These are phyloP conservation scores for Heliocybe sulcata DNA, from an alignment of 1,284 basidiomycete species.

Conservation along the genomic window DNA sequence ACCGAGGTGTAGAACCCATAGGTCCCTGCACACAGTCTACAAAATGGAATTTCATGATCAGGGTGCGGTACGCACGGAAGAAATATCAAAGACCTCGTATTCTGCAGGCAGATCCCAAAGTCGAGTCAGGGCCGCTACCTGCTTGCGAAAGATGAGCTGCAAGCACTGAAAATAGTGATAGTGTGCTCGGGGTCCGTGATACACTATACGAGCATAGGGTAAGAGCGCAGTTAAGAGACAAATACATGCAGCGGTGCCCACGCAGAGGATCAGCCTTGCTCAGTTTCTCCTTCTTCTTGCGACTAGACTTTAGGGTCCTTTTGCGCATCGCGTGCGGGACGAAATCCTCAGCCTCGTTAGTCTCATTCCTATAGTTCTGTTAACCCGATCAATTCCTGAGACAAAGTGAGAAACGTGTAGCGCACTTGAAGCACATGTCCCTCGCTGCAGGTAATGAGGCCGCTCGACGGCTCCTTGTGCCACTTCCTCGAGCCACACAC, in stretches of 20 bases:
- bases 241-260: constrained; percentile 21
- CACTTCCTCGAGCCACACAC: constrained; percentile 73
- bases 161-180: constrained; percentile 78
- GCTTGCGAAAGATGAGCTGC: constrained; percentile 73
- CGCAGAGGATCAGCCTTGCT: constrained; percentile 52
- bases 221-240: not conserved
- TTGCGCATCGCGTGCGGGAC: constrained; percentile 56
- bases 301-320: constrained; percentile 47
- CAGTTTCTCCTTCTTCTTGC: constrained; percentile 38
- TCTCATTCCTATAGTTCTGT: constrained; percentile 72
- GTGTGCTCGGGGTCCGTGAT: constrained; percentile 69
- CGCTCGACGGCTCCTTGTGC: constrained; percentile 70
- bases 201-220: constrained; percentile 44
- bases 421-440: constrained; percentile 72
- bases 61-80: not conserved
- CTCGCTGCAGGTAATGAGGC: constrained; percentile 68
- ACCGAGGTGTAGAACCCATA: constrained; percentile 74
- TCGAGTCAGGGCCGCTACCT: constrained; percentile 53
- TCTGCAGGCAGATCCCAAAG: constrained; percentile 72
- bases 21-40: constrained; percentile 73
- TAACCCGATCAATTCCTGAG: not conserved
- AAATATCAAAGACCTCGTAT: constrained; percentile 57
- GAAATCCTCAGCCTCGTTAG: constrained; percentile 48
- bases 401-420: not conserved
- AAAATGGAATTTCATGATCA: not conserved